Percentiles rank a stretch among this genome's conserved stretches.
These are phyloP conservation scores for Prosopis cineraria DNA, from an alignment of 306 rosid species.

Conservation along the genomic window DNA sequence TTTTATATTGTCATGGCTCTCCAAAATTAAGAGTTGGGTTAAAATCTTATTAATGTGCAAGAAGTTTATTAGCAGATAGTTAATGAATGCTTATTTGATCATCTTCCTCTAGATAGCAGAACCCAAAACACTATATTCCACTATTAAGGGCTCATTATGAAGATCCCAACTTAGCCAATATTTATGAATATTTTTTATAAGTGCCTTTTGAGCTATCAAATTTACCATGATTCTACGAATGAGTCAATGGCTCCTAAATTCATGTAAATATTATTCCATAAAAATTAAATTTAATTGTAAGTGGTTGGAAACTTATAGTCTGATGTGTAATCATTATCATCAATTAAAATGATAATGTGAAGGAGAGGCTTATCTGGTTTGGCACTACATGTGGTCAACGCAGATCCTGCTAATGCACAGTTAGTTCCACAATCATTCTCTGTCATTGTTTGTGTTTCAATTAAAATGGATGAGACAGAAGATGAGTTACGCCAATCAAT, in stretches of 20 bases:
- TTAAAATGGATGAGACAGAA: constrained; percentile 14
- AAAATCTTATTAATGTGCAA: no score
- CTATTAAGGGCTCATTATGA: background rate
- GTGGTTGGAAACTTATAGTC: background rate
- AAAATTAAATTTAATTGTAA: background rate
- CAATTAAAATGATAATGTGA: background rate
- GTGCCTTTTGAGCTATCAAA: no score
- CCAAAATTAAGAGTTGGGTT: no score
- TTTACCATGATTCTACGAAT: background rate
- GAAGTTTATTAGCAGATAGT: no score
- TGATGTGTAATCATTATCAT: background rate
- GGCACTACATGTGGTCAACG: background rate
- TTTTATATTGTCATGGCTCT: no score
- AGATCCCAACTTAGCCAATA: background rate
- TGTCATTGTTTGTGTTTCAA: background rate
- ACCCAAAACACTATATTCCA: background rate
- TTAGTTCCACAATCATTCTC: background rate
- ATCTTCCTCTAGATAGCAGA: background rate
- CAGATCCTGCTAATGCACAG: background rate
- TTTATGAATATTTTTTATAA: background rate
- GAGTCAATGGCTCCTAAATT: background rate
- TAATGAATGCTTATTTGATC: no score
- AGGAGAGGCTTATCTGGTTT: background rate
- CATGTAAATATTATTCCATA: background rate
- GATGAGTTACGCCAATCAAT: background rate